phyloP scores from a whole-genome alignment of 139 green algal genomes.

The Micractinium sp. region DNA sequence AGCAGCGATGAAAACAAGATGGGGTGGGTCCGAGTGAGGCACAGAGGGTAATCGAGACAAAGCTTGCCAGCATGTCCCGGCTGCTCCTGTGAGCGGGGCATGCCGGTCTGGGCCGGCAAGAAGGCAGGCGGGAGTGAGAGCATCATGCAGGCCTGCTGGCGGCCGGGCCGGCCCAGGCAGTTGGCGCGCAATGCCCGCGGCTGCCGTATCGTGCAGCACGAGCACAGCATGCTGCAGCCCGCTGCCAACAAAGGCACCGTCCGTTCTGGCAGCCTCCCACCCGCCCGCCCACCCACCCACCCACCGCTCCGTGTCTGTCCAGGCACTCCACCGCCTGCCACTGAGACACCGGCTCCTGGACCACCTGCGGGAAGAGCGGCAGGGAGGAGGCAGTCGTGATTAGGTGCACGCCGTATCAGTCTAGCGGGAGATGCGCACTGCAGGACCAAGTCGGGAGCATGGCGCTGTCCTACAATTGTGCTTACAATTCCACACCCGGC shows the following conservation, averaged over 20 bases:
- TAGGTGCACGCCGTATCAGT: too few species aligned
- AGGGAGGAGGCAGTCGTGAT: not conserved
- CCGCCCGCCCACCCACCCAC: not conserved
- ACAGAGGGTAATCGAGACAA: not conserved
- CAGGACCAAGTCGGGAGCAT: too few species aligned
- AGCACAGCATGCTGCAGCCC: too few species aligned
- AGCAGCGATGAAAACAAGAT: not conserved
- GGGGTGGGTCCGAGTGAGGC: not conserved
- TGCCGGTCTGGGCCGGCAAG: not conserved
- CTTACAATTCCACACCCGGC: too few species aligned
- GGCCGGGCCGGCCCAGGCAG: too few species aligned
- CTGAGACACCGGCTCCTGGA: constrained; percentile 93
- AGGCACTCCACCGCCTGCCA: constrained; percentile 84
- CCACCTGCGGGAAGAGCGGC: constrained; percentile 67
- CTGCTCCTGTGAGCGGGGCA: not conserved
- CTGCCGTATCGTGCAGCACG: too few species aligned
- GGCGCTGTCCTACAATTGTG: too few species aligned
- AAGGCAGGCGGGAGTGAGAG: too few species aligned
- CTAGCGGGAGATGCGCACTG: too few species aligned
- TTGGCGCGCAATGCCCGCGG: too few species aligned
- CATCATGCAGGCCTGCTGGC: too few species aligned
- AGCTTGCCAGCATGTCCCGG: not conserved
- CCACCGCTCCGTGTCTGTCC: constrained; percentile 30
- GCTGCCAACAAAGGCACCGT: too few species aligned
- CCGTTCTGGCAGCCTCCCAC: not conserved